Evolutionary conservation across 1,139 yeast species (phyloP).

Genomic region (Candida sanyaensis): DNA sequence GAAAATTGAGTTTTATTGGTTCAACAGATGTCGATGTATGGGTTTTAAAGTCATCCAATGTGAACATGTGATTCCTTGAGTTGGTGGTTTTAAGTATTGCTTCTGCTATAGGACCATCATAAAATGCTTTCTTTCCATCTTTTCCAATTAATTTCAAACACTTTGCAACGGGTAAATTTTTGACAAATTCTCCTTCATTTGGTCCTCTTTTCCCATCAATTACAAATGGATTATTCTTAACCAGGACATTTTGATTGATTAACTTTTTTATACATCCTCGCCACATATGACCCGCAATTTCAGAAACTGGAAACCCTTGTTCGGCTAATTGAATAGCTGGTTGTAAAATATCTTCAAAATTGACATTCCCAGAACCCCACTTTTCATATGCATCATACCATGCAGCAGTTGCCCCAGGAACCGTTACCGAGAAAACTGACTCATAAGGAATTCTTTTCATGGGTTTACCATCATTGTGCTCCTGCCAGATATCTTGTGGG

Average conservation of each 20-base stretch:
- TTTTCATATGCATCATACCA: slow-evolving; percentile 68
- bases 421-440: slow-evolving; percentile 64
- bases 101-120: slow-evolving; percentile 67
- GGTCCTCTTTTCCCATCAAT: slow-evolving; percentile 43
- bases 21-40: slow-evolving; percentile 65
- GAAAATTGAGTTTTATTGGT: slow-evolving; percentile 54
- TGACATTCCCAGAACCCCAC: slow-evolving; percentile 75
- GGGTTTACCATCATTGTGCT: slow-evolving; percentile 43
- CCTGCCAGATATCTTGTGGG: slow-evolving; percentile 49
- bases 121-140: slow-evolving; percentile 65
- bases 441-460: slow-evolving; percentile 41
- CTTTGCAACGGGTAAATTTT: slow-evolving; percentile 54
- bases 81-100: slow-evolving; percentile 59
- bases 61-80: slow-evolving; percentile 56
- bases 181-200: slow-evolving; percentile 58
- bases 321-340: slow-evolving; percentile 77
- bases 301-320: slow-evolving; percentile 65
- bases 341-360: slow-evolving; percentile 56
- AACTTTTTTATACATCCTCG: slow-evolving; percentile 37
- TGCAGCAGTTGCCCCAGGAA: slow-evolving; percentile 79
- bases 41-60: slow-evolving; percentile 52
- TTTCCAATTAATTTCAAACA: slow-evolving; percentile 54
- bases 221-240: slow-evolving; percentile 40
- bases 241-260: slow-evolving; percentile 34
- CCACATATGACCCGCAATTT: slow-evolving; percentile 61